Percentiles rank a stretch among this genome's conserved stretches.
Evolutionary conservation across 495 filamentous ascomycete species (phyloP).

Genomic region (Tuber umbilicatum): DNA sequence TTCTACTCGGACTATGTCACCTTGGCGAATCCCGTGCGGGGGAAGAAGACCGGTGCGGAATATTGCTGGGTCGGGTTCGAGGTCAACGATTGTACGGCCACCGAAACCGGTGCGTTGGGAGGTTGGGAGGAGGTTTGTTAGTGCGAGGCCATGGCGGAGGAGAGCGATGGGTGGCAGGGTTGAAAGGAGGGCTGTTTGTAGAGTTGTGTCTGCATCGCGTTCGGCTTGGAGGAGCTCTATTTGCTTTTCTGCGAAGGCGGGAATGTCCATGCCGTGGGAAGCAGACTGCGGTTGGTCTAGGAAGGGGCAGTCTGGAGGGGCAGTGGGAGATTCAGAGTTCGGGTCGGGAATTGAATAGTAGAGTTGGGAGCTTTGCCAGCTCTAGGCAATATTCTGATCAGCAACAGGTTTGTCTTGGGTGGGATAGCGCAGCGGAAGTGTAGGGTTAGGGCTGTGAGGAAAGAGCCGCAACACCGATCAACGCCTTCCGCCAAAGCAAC

Average conservation of each 20-base stretch:
- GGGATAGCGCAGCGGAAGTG: neutral
- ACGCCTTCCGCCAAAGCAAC: no score
- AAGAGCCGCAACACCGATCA: neutral
- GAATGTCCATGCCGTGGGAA: slow-evolving; percentile 51
- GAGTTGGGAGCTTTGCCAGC: neutral
- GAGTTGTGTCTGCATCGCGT: slow-evolving; percentile 68
- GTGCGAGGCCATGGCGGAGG: slow-evolving; percentile 76
- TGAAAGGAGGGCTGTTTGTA: slow-evolving; percentile 64
- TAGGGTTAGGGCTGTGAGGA: neutral
- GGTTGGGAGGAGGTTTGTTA: slow-evolving; percentile 69
- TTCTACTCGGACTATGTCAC: slow-evolving; percentile 77
- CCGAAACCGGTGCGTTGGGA: slow-evolving; percentile 86
- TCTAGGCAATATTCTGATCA: neutral
- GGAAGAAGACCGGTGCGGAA: slow-evolving; percentile 51
- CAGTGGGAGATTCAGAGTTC: neutral
- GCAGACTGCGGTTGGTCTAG: neutral
- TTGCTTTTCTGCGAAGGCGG: slow-evolving; percentile 70
- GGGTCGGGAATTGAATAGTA: neutral
- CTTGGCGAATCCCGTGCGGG: slow-evolving; percentile 76
- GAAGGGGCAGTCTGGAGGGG: slow-evolving; percentile 35
- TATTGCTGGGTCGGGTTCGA: slow-evolving; percentile 66
- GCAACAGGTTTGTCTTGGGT: neutral
- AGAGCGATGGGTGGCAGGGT: slow-evolving; percentile 65
- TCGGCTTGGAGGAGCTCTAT: slow-evolving; percentile 70
- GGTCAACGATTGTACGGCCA: slow-evolving; percentile 77